Evolutionary conservation across 371 early-diverging fungal genomes (phyloP), one percentile per base, ranked within the genome.

Genomic region (Actinomortierella wolfii): DNA sequence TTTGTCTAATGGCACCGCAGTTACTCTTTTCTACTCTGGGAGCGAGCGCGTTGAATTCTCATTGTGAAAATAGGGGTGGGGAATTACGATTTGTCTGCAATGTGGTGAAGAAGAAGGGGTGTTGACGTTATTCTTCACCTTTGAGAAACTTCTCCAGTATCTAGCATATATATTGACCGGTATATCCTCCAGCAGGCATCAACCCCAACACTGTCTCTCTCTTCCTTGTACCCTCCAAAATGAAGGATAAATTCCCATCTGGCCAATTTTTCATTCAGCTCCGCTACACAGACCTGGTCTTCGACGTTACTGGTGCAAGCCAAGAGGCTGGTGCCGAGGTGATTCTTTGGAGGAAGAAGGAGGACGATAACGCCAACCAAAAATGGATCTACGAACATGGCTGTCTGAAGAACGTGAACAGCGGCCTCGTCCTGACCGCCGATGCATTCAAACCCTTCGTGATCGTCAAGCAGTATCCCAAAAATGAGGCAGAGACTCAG

Each of bases 371-470:
- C 43, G 59, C 14, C 34, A 64, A 64, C 59, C 65, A 64, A 40
- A 64, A 48, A 49, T 64, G 64, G 64, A 7, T 48, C 59, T 58
- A 64, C 24, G 45, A 64, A 20, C 29, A 58, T 25, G 28, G 41
- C 13, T 54, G 54, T 42, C 21, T 64, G 41, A 48, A 29, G 39
- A 64, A 64, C 59, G 17, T 46, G 45, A 46, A 64, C 43, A 64
- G 47, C 18, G 58, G 59, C n/a, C 58, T 54, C 42, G 45, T 39
- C 54, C 29, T 64, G 58, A 44, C 54, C 23, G 48, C 52, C n/a
- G 44, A 40, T 2, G 15, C 14, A 0, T 46, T 64, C 58, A n/a
- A n/a, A 29, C 26, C 34, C 25, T 17, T 29, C 34, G 51, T 54
- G 23, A 18, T 14, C 34, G 29, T 52, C 18, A 44, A 14, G 44